Base-by-base conservation (phyloP, 2,329 filamentous ascomycete species). In the Xylariaceae sp. region DNA sequence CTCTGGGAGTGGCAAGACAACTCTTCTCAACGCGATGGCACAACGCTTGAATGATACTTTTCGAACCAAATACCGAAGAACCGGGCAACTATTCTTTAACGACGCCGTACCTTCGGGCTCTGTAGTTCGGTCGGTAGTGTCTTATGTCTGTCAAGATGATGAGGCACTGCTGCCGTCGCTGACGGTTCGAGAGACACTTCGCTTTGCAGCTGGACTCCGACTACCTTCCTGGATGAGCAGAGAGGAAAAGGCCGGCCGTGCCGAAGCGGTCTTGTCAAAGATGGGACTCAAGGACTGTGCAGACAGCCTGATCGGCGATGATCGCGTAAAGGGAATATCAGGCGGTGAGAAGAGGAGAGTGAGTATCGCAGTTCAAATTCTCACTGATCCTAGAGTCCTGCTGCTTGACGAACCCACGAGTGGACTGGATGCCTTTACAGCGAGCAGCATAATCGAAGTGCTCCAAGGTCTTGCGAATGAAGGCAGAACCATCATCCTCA, bases 261-360 rank as follows among this genome's bases (percentile, higher is more conserved):
- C 87, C 0, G 86, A 90, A 58, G 83, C 87, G 14, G 81, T 90
- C 0, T 68, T 91, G 2, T 65, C 87, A 14, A 89, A 89, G 62
- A 83, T 90, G 78, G 87, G 87, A 0, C 68, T 90, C 4, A 89
- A 89, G 59, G 87, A 90, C 56, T 90, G 87, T 55, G 87, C 86
- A 1, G 81, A 90, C 60, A 89, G 87, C 46, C 66, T 90, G 0
- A 78, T 91, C 9, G 87, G 87, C 2, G 85, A 79, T 49, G 85
- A 88, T 9, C 66, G 87, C 4, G 76, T 88, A 57, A 90, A 90
- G 63, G 87, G 87, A 0, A 90, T 91, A 30, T 89, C 85, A 9
- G 87, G 87, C 2, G 88, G 88, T 15, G 87, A 91, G 66, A 90
- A 90, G 67, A 77, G 87, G 2, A 78, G 88, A 48, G 86, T 90